Evolutionary conservation across 768 basidiomycete species (phyloP), one percentile per base, ranked within the genome.

Genomic region (Hericium coralloides): DNA sequence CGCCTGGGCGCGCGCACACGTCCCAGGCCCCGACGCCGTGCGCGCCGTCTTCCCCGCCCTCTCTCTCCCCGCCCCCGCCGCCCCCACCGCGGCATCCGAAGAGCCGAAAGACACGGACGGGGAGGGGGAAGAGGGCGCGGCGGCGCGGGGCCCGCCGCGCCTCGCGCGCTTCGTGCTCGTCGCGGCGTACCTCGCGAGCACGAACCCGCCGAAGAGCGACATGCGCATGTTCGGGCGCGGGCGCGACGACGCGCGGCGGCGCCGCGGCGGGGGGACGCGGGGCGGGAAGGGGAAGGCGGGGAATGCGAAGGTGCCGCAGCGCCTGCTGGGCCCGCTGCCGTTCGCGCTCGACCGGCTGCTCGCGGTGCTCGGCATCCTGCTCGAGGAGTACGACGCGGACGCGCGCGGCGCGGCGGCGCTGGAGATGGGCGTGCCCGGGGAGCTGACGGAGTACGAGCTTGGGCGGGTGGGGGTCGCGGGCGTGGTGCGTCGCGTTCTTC

Each of bases 181-280:
- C 3, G 87, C 89, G 0, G 80, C 85, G 1, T 95, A 85, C 65
- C 70, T 93, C 41, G 90, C 92, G 5, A 91, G 90, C 43, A 87
- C 85, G 43, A 97, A 95, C 64, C 92, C 93, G 2, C 69, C 84
- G 0, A 86, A 83, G 64, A 84, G 83, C 9, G 93, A 95, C 69
- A 38, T 91, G 60, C 75, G 89, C 38, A 85, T 95, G 80, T 92
- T 97, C 69, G 87, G 88, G 4, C 68, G 92, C 14, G 58, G 80
- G 25, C 84, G 86, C 54, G 88, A 88, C 66, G 81, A 80, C 57
- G 80, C 78, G 64, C 74, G 76, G 60, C 79, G 78, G 68, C 76
- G 81, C 60, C 70, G 73, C 58, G 72, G 67, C 53, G 67, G 70
- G 73, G 76, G 25, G 26, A 8, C 26, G 72, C 52, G 59, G 12